These are phyloP conservation scores for Lasiodiplodia hormozganensis DNA, from an alignment of 2,329 filamentous ascomycete species.

Conservation along the genomic window DNA sequence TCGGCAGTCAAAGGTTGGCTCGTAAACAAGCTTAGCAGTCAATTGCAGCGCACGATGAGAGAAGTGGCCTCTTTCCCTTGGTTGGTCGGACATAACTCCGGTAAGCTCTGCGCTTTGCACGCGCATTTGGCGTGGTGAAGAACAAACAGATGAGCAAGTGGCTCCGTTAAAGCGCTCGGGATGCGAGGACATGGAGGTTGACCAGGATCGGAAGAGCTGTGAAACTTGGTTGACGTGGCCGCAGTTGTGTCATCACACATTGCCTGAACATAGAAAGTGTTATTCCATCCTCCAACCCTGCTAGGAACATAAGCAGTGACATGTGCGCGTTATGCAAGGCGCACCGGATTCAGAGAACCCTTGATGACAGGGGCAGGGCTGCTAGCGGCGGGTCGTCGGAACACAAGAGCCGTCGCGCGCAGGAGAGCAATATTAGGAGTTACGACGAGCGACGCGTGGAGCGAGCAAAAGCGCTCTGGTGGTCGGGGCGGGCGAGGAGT, in stretches of 20 bases:
- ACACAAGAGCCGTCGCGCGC: not conserved
- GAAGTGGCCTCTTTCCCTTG: not conserved
- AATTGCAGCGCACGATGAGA: not conserved
- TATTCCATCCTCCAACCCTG: not conserved
- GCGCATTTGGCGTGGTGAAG: not conserved
- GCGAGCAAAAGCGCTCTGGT: not conserved
- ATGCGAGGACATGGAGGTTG: not conserved
- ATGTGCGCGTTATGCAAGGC: conserved; percentile 5
- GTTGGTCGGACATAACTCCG: not conserved
- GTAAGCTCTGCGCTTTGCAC: not conserved
- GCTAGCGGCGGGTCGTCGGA: not conserved
- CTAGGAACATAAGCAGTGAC: not conserved
- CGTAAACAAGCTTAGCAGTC: not conserved
- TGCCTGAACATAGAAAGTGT: not conserved
- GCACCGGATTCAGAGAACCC: not conserved
- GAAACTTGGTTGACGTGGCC: conserved; percentile 8
- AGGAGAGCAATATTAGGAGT: not conserved
- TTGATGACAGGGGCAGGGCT: not conserved
- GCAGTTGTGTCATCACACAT: not conserved
- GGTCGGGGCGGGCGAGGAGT: not conserved
- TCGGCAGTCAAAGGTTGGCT: not conserved
- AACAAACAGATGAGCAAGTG: not conserved
- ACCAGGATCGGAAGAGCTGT: not conserved
- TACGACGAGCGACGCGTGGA: not conserved
- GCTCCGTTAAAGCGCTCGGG: not conserved